Evolutionary conservation across 2,329 filamentous ascomycete genomes (phyloP).

Genomic region (Aureobasidium sp.): DNA sequence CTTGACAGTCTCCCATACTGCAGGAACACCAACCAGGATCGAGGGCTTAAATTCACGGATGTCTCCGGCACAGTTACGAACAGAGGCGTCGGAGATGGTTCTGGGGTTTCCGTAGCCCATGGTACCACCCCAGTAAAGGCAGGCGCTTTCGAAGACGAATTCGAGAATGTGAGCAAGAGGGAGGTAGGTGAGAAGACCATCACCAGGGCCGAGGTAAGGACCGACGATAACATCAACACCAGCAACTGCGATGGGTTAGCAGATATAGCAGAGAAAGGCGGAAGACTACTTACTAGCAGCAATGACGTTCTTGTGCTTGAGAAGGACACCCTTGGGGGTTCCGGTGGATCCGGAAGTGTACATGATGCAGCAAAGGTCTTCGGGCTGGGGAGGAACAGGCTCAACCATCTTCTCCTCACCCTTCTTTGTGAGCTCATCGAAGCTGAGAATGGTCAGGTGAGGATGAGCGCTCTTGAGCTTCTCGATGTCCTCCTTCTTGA

Average conservation of each 20-base stretch:
- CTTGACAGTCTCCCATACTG: slow-evolving; percentile 94
- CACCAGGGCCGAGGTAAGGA: slow-evolving; percentile 66
- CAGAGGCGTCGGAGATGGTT: slow-evolving; percentile 77
- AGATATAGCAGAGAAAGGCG: background rate
- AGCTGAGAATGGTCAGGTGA: slow-evolving; percentile 47
- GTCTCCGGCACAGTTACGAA: slow-evolving; percentile 86
- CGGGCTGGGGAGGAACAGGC: slow-evolving; percentile 61
- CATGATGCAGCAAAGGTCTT: slow-evolving; percentile 75
- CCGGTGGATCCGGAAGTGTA: slow-evolving; percentile 86
- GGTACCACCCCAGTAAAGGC: slow-evolving; percentile 79
- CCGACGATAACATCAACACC: slow-evolving; percentile 74
- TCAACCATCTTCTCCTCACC: slow-evolving; percentile 62
- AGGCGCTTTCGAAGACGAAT: slow-evolving; percentile 89
- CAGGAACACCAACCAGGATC: slow-evolving; percentile 86
- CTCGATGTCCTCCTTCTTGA: slow-evolving; percentile 47
- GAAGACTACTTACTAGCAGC: slow-evolving; percentile 56
- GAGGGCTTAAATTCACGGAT: slow-evolving; percentile 88
- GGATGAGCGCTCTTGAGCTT: slow-evolving; percentile 47
- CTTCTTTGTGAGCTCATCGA: slow-evolving; percentile 48
- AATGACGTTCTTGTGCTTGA: slow-evolving; percentile 73
- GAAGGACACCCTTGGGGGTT: slow-evolving; percentile 77
- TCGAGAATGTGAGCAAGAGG: slow-evolving; percentile 95
- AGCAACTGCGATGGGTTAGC: slow-evolving; percentile 45
- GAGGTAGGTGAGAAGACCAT: slow-evolving; percentile 81
- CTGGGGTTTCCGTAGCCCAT: slow-evolving; percentile 90